These are phyloP conservation scores for Plasmodium malariae DNA, from an alignment of 169 alveolate species.

Conservation along the genomic window DNA sequence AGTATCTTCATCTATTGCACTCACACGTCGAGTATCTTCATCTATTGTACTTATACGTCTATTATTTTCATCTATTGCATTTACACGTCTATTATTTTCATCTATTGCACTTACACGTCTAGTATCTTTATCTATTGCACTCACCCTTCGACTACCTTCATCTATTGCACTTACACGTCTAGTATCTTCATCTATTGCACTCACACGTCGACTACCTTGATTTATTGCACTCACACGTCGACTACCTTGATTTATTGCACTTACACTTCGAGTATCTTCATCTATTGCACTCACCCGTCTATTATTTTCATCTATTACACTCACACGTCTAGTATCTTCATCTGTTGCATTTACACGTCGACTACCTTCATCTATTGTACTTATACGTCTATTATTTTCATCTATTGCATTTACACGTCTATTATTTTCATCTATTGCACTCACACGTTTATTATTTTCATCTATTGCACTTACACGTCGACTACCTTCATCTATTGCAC, in stretches of 20 bases:
- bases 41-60: not conserved
- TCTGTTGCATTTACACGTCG: not conserved
- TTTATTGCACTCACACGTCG: not conserved
- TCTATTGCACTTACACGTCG: not conserved
- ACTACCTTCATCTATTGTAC: too few relatives aligned
- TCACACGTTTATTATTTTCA: not conserved
- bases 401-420: not conserved
- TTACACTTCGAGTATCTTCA: too few relatives aligned
- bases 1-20: too few relatives aligned
- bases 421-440: not conserved
- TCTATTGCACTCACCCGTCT: not conserved
- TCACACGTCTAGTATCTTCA: not conserved
- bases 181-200: not conserved
- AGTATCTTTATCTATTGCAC: not conserved
- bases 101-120: not conserved
- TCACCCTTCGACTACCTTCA: not conserved
- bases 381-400: too few relatives aligned
- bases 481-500: not conserved
- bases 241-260: too few relatives aligned
- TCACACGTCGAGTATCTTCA: not conserved
- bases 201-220: not conserved
- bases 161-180: not conserved
- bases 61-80: not conserved
- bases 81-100: not conserved
- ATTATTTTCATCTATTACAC: not conserved